phyloP scores from a whole-genome alignment of 805 yeast species.

The Clavispora vitiphila region DNA sequence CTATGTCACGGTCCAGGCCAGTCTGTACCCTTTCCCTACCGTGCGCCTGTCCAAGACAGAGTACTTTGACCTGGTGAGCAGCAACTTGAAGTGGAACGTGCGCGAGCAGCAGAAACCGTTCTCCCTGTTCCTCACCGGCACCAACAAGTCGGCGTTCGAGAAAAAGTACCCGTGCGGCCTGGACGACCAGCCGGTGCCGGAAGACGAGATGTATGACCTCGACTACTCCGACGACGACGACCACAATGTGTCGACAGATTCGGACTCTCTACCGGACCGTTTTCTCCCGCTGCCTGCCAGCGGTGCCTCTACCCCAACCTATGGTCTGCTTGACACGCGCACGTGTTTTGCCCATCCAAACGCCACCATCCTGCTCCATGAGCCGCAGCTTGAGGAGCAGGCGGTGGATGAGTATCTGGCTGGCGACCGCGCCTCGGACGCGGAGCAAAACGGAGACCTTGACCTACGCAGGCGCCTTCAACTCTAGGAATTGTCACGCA shows the following conservation, averaged over 20 bases:
- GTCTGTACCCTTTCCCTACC: constrained; percentile 92
- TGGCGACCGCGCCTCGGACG: background rate
- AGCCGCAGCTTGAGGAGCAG: background rate
- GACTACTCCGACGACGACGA: constrained; percentile 18
- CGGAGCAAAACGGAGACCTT: too few relatives aligned
- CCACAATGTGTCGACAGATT: constrained; percentile 6
- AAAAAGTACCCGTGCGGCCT: constrained; percentile 17
- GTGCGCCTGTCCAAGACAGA: constrained; percentile 71
- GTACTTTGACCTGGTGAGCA: constrained; percentile 76
- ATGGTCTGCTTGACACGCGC: constrained; percentile 27
- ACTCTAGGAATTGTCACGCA: too few relatives aligned
- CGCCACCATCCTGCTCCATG: constrained; percentile 26
- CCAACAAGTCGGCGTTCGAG: constrained; percentile 34
- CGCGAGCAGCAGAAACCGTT: constrained; percentile 86
- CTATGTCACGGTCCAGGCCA: constrained; percentile 77
- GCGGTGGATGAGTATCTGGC: background rate
- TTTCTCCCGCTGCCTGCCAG: constrained; percentile 26
- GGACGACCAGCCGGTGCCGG: constrained; percentile 1
- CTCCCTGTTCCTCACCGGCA: constrained; percentile 52
- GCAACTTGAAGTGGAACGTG: constrained; percentile 90
- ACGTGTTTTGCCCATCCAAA: constrained; percentile 42
- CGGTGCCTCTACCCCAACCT: constrained; percentile 28
- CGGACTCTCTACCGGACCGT: constrained; percentile 20
- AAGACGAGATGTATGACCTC: constrained; percentile 29
- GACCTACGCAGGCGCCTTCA: too few relatives aligned